These are phyloP conservation scores for Heliosperma pusillum DNA, from an alignment of 148 eudicot genomes.

Conservation along the genomic window DNA sequence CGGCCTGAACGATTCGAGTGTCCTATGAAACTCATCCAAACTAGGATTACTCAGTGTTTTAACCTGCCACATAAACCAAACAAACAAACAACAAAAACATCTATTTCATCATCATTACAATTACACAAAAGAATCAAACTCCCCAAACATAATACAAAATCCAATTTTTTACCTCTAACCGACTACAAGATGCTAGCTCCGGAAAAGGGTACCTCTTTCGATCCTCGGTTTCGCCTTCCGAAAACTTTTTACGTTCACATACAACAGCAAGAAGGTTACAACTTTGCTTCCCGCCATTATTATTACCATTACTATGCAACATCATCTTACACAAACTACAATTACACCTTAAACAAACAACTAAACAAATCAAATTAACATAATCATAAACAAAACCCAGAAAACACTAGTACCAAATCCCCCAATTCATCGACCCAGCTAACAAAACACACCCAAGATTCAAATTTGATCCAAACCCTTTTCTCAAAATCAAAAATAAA, in stretches of 20 bases:
- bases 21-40: constrained; percentile 52
- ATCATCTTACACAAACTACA: constrained; percentile 34
- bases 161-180: constrained; percentile 54
- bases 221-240: constrained; percentile 27
- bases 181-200: constrained; percentile 59
- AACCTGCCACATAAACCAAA: constrained; percentile 41
- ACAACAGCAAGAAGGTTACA: constrained; percentile 74
- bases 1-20: constrained; percentile 55
- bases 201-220: constrained; percentile 53
- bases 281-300: constrained; percentile 63
- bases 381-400: constrained; percentile 16
- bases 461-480: constrained; percentile 24
- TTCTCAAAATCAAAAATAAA: not conserved
- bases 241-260: constrained; percentile 38
- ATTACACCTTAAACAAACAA: not conserved
- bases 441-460: constrained; percentile 4
- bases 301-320: constrained; percentile 41
- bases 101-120: not conserved
- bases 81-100: not conserved
- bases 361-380: constrained; percentile 13
- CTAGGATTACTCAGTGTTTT: constrained; percentile 61
- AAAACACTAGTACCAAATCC: not conserved
- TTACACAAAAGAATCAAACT: constrained; percentile 1
- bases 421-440: constrained; percentile 17
- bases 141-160: not conserved